Base-by-base conservation (phyloP, 2,329 filamentous ascomycete genomes). In the Pseudocercospora fijiensis region DNA sequence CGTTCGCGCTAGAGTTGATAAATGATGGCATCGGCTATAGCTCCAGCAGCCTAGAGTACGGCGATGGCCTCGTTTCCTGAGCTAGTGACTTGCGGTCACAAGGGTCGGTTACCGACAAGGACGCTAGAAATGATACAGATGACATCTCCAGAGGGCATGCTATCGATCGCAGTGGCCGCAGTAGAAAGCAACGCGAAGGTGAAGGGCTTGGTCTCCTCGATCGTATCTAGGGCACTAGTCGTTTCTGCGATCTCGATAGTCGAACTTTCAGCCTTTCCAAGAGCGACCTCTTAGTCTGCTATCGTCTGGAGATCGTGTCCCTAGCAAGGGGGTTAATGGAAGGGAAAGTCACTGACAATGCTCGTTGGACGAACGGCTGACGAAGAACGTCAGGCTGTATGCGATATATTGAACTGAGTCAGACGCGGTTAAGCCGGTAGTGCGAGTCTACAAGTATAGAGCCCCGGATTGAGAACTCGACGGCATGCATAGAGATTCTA, bases 71-170 rank as follows among this genome's bases (percentile, higher is more conserved):
- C 65, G 43, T 64, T 62, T 16, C 64, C 62, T 16, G 53, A 58
- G 28, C 56, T 56, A 6, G 58, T 53, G 18, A 66, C 47, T 24
- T 57, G 57, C 30, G 30, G 30, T 13, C 30, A 13, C 30, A 7
- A 13, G 13, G 30, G 30, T 45, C 43, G 47, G 26, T 51, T 51
- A 27, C 51, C 58, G 37, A 66, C 65, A n/a, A 68, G 64, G 26
- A 67, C 64, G 10, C 61, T 64, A 8, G 64, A 66, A 47, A 68
- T 68, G 43, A 67, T 60, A 60, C 65, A 64, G 8, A 63, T 67
- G 24, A 65, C 65, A 57, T 63, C 61, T 22, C 69, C 69, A 53
- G 69, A 70, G 4, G 68, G 60, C 24, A 68, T 62, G 52, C 68
- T 67, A 41, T 66, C 66, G 13, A 66, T 66, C 10, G 67, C 64